Evolutionary conservation across 495 filamentous ascomycete genomes (phyloP).

Genomic region (Ramalina intermedia): DNA sequence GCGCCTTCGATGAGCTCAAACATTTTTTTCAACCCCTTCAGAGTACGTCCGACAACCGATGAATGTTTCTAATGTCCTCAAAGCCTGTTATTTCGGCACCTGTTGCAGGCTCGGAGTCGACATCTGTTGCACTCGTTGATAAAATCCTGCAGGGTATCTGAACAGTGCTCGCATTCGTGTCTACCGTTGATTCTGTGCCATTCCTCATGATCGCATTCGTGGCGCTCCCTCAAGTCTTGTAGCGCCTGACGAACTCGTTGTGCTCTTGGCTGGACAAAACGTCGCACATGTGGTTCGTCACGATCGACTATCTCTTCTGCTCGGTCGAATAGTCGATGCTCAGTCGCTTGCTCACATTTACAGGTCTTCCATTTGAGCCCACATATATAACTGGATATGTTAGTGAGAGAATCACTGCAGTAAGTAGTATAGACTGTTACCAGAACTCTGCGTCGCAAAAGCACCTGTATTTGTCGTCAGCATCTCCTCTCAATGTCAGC

Average conservation of each 20-base stretch:
- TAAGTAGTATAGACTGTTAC: background rate
- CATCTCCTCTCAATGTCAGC: no score
- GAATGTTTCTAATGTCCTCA: background rate
- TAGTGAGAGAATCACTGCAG: background rate
- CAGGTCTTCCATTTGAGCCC: constrained; percentile 37
- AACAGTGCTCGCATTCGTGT: constrained; percentile 20
- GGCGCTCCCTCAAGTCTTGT: constrained; percentile 12
- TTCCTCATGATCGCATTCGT: constrained; percentile 16
- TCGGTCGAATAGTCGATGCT: constrained; percentile 18
- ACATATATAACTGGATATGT: constrained; percentile 29
- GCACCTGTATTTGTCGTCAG: constrained; percentile 25
- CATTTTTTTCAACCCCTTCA: background rate
- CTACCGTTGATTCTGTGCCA: constrained; percentile 12
- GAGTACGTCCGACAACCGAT: background rate
- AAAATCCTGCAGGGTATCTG: constrained; percentile 11
- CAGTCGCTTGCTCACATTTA: constrained; percentile 27
- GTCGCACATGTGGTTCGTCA: constrained; percentile 1
- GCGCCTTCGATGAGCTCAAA: background rate
- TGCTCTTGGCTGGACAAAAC: background rate
- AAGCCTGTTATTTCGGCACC: constrained; percentile 21
- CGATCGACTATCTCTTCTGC: constrained; percentile 23
- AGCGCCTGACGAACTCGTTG: constrained; percentile 3
- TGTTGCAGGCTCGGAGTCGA: constrained; percentile 16
- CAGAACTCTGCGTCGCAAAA: constrained; percentile 41
- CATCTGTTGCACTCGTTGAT: constrained; percentile 23